Base-by-base conservation (phyloP, 163 green algal genomes). In the Scenedesmus sp. region DNA sequence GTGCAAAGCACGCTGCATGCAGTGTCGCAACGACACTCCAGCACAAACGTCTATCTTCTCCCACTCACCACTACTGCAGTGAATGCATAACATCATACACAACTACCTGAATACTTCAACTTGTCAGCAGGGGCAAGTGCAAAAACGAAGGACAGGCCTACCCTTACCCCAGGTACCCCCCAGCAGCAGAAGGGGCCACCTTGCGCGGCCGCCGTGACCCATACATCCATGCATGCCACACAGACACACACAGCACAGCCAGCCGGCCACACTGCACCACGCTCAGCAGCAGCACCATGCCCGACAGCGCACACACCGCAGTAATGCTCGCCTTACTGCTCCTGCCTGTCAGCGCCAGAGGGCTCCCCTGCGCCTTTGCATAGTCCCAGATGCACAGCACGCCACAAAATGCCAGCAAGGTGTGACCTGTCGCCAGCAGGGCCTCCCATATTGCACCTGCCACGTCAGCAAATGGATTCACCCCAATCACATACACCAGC, bases 401-500 rank as follows among this genome's bases (percentile, higher is more conserved):
- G 46, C 57, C 83, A 16, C 83, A 88, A 26, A 82, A 23, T 0
- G 64, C 34, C 4, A 90, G 52, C n/a, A 90, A 34, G 18, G 60
- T 52, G 5, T 90, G 85, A 8, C 85, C 85, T 18, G 15, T 54
- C 13, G 62, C 55, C 1, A 82, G 18, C 34, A 82, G 16, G 2
- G 13, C 64, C 34, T 90, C 85, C 7, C 57, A 26, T 4, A 77
- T 46, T 8, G 34, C 56, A 3, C 20, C 54, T 3, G n/a, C 8
- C 46, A 83, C 85, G 12, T 90, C 64, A 66, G 26, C 73, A 52
- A 90, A 90, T 0, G 85, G 85, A 15, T 56, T 82, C 26, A 66
- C 15, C 6, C 85, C 85, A 4, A 90, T 9, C n/a, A 90, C 54
- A 67, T 83, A 90, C 52, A 90, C 66, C 62, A 90, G 64, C 85